Percentiles rank a stretch among this genome's conserved stretches.
Evolutionary conservation across 306 rosid genomes (phyloP).

Genomic region (Prunus davidiana): DNA sequence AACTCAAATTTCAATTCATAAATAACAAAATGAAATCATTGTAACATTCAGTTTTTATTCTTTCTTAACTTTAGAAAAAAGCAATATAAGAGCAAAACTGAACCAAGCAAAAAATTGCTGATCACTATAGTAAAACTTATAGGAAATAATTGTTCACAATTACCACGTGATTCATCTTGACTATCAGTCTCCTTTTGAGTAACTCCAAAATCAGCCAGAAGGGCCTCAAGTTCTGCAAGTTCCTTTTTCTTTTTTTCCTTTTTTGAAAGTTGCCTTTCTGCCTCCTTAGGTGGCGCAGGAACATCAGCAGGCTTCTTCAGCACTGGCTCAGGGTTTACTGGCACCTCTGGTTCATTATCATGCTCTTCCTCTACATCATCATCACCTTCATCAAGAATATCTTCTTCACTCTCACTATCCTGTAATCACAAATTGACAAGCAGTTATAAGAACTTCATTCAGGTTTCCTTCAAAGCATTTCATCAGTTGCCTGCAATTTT

Average conservation of each 20-base stretch:
- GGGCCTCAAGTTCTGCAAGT: slow-evolving; percentile 95
- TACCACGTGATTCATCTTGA: slow-evolving; percentile 76
- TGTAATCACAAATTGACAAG: slow-evolving; percentile 23
- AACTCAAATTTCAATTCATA: background rate
- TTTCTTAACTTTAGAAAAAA: background rate
- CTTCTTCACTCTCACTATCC: slow-evolving; percentile 89
- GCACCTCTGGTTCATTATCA: slow-evolving; percentile 56
- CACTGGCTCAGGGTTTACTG: slow-evolving; percentile 49
- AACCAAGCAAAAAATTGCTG: background rate
- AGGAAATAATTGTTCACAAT: slow-evolving; percentile 14
- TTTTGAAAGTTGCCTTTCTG: slow-evolving; percentile 81
- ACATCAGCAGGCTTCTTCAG: slow-evolving; percentile 50
- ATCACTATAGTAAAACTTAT: background rate
- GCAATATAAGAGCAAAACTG: background rate
- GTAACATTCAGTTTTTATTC: background rate
- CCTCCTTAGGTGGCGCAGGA: slow-evolving; percentile 61
- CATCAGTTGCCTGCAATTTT: background rate
- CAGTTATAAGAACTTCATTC: background rate
- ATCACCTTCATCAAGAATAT: slow-evolving; percentile 83
- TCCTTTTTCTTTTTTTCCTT: slow-evolving; percentile 94
- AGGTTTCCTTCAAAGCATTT: background rate
- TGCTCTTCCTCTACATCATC: slow-evolving; percentile 88
- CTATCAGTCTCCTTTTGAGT: slow-evolving; percentile 50
- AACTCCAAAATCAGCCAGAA: slow-evolving; percentile 87
- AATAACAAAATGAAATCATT: background rate